These are phyloP conservation scores for Tylopilus sp. DNA, from an alignment of 768 basidiomycete genomes.

Conservation along the genomic window DNA sequence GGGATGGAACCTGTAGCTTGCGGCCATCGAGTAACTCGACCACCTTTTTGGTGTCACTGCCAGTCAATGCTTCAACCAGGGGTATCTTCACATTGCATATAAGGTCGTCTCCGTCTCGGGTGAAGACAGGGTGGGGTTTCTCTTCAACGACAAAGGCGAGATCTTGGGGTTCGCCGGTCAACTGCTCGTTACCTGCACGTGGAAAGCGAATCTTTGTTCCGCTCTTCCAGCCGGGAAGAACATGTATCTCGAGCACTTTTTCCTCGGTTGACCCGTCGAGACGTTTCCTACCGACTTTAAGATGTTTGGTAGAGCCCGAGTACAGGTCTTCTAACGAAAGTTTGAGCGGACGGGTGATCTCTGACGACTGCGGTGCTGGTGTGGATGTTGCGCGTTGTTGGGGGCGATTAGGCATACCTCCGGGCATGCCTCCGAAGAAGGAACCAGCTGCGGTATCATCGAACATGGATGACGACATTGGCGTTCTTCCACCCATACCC, in stretches of 20 bases:
- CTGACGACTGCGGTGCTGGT: constrained; percentile 39
- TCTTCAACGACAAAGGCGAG: constrained; percentile 98
- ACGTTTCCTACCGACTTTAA: constrained; percentile 78
- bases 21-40: constrained; percentile 80
- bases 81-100: constrained; percentile 57
- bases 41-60: constrained; percentile 48
- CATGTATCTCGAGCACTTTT: constrained; percentile 76
- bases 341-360: constrained; percentile 81
- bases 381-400: constrained; percentile 27
- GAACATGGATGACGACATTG: constrained; percentile 32
- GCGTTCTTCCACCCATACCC: constrained; percentile 25
- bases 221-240: constrained; percentile 91
- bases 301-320: constrained; percentile 77
- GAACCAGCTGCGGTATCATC: constrained; percentile 40
- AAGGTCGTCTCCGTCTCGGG: constrained; percentile 81
- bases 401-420: constrained; percentile 31
- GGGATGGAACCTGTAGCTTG: constrained; percentile 63
- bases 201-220: constrained; percentile 94
- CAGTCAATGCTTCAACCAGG: constrained; percentile 80
- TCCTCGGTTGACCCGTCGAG: constrained; percentile 77
- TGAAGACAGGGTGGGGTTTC: constrained; percentile 78
- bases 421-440: constrained; percentile 42
- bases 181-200: constrained; percentile 77
- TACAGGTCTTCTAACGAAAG: constrained; percentile 85
- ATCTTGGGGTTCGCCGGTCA: constrained; percentile 70